A percentile compares a stretch with the other conserved stretches of the same genome.
Conservation (phyloP, 768 basidiomycete genomes). For the Boletus bicolor region DNA sequence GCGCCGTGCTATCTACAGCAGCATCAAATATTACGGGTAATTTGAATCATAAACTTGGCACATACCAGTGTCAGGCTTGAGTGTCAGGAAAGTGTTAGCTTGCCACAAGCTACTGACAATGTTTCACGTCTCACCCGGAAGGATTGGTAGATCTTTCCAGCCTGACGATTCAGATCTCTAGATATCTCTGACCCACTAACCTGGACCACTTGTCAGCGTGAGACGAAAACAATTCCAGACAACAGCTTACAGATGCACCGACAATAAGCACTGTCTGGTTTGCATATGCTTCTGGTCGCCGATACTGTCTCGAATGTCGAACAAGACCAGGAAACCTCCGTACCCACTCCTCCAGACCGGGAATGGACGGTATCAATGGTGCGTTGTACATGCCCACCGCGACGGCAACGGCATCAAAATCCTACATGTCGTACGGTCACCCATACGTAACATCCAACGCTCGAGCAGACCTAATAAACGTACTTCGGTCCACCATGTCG, state of each 20-base stretch:
- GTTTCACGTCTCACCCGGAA: neutral
- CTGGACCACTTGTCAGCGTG: neutral
- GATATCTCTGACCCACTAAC: constrained; percentile 9
- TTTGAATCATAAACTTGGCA: neutral
- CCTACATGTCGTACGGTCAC: neutral
- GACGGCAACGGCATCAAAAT: constrained; percentile 8
- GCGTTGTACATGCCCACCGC: neutral
- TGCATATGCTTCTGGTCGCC: constrained; percentile 34
- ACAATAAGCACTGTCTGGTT: constrained; percentile 42
- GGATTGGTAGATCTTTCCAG: neutral
- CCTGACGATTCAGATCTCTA: constrained; percentile 2
- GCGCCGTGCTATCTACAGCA: neutral
- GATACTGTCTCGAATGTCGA: constrained; percentile 41
- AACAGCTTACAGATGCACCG: constrained; percentile 25
- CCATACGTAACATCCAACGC: neutral
- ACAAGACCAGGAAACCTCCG: constrained; percentile 33
- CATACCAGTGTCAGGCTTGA: constrained; percentile 7
- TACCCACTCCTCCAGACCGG: constrained; percentile 3
- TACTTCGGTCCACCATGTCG: constrained; percentile 25
- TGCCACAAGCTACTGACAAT: neutral
- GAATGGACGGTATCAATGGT: constrained; percentile 3
- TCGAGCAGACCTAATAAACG: neutral
- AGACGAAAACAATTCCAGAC: too few relatives aligned
- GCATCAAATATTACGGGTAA: neutral
- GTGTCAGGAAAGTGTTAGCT: neutral